phyloP scores from a whole-genome alignment of 164 flowering plant species.

The Amborella trichopoda region DNA sequence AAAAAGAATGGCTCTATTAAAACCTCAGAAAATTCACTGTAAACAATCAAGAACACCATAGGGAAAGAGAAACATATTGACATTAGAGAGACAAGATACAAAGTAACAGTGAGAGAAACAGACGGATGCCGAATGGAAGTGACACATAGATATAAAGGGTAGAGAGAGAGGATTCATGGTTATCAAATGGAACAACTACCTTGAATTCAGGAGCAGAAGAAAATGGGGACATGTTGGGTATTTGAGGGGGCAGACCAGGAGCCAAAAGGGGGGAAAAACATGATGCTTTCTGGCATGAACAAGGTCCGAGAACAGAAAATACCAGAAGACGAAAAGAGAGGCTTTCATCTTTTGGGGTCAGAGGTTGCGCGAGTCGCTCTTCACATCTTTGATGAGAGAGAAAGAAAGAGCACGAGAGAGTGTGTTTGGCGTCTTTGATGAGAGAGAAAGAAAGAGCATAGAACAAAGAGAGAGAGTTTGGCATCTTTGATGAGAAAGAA shows the following conservation, averaged over 20 bases:
- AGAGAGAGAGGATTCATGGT: background rate
- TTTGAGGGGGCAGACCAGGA: slow-evolving; percentile 13
- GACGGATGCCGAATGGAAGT: background rate
- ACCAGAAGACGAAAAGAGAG: slow-evolving; percentile 10
- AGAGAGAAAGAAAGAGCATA: no score
- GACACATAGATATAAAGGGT: background rate
- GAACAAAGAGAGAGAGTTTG: no score
- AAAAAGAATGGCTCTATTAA: background rate
- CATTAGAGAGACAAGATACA: background rate
- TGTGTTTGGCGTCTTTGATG: no score
- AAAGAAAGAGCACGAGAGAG: no score
- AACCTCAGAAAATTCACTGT: background rate
- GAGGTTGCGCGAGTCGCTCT: no score
- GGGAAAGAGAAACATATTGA: background rate
- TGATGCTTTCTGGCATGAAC: slow-evolving; percentile 15
- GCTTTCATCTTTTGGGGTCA: background rate
- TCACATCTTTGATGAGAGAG: no score
- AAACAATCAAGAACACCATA: background rate
- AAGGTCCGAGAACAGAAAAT: slow-evolving; percentile 3
- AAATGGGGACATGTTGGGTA: slow-evolving; percentile 4
- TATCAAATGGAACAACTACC: slow-evolving; percentile 43
- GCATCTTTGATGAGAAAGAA: no score
- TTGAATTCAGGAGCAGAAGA: slow-evolving; percentile 19
- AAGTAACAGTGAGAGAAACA: background rate
- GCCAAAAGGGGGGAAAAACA: slow-evolving; percentile 9